These are phyloP conservation scores for Fusarium nanum DNA, from an alignment of 2,329 filamentous ascomycete species.

Conservation along the genomic window DNA sequence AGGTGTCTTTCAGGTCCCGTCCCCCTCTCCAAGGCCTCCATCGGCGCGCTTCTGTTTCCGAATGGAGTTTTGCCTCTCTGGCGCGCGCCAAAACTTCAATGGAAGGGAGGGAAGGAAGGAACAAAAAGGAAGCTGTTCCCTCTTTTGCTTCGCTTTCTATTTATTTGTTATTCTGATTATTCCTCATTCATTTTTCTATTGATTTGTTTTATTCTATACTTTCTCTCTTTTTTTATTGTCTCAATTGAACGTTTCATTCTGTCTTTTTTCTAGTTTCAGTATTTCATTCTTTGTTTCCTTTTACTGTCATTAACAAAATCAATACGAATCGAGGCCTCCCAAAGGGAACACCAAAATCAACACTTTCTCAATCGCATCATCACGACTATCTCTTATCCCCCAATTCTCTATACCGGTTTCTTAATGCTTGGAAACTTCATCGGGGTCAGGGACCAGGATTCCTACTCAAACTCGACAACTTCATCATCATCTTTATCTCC, in stretches of 20 bases:
- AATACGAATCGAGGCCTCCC: slow-evolving; percentile 22
- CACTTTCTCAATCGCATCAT: neutral
- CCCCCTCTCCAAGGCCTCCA: neutral
- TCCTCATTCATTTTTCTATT: neutral
- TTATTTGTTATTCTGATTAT: slow-evolving; percentile 1
- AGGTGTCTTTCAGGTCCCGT: slow-evolving; percentile 5
- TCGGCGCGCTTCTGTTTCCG: slow-evolving; percentile 12
- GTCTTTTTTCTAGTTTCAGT: neutral
- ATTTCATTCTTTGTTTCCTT: slow-evolving; percentile 20
- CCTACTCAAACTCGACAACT: slow-evolving; percentile 20
- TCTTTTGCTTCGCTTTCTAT: neutral
- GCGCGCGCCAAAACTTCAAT: slow-evolving; percentile 32
- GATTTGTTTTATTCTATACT: neutral
- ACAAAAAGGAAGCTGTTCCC: neutral
- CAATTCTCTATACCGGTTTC: slow-evolving; percentile 9
- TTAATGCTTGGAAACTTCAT: slow-evolving; percentile 36
- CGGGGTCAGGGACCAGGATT: slow-evolving; percentile 28
- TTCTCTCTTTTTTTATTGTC: neutral
- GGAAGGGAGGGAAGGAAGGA: neutral
- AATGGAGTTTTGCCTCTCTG: slow-evolving; percentile 16
- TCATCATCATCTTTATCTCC: neutral
- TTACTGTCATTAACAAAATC: slow-evolving; percentile 3
- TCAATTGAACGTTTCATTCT: neutral
- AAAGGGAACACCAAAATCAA: neutral
- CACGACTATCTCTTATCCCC: neutral